phyloP scores from a whole-genome alignment of 352 stramenopile species.

The Globisporangium middletonii region DNA sequence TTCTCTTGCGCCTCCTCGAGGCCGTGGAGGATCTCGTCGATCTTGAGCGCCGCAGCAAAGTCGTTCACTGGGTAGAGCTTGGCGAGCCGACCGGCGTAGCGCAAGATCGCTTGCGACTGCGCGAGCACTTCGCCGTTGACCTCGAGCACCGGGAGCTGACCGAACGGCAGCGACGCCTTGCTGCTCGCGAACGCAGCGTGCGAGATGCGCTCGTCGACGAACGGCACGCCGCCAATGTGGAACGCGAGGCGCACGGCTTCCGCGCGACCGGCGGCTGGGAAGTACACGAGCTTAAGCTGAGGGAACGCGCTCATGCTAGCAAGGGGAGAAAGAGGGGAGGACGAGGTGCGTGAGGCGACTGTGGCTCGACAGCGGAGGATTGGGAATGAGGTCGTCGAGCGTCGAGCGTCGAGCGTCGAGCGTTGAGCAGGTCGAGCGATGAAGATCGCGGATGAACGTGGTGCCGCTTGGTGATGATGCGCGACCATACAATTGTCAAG shows the following conservation, averaged over 20 bases:
- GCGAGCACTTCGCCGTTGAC: slow-evolving; percentile 36
- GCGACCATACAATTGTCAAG: too few relatives aligned
- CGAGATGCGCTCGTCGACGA: slow-evolving; percentile 45
- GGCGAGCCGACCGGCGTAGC: slow-evolving; percentile 47
- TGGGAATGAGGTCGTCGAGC: too few relatives aligned
- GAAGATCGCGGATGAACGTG: too few relatives aligned
- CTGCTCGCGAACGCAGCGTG: slow-evolving; percentile 23
- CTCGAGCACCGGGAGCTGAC: slow-evolving; percentile 35
- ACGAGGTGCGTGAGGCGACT: neutral
- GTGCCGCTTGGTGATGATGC: too few relatives aligned
- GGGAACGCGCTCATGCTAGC: slow-evolving; percentile 23
- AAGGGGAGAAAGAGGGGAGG: too few relatives aligned
- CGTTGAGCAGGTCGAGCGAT: too few relatives aligned
- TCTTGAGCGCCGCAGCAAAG: slow-evolving; percentile 23
- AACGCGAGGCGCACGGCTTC: slow-evolving; percentile 48
- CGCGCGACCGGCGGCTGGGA: slow-evolving; percentile 25
- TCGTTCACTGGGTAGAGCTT: slow-evolving; percentile 39
- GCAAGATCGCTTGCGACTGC: slow-evolving; percentile 48
- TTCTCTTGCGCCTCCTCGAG: slow-evolving; percentile 29
- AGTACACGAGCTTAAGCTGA: slow-evolving; percentile 59
- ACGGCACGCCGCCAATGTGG: slow-evolving; percentile 44
- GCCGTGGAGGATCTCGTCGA: slow-evolving; percentile 52
- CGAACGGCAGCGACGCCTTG: slow-evolving; percentile 41
- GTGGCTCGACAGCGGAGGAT: too few relatives aligned
- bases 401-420: too few relatives aligned